Percentiles rank a stretch among this genome's conserved stretches.
These are phyloP conservation scores for Neurospora tetrasperma DNA, from an alignment of 495 filamentous ascomycete species.

Conservation along the genomic window DNA sequence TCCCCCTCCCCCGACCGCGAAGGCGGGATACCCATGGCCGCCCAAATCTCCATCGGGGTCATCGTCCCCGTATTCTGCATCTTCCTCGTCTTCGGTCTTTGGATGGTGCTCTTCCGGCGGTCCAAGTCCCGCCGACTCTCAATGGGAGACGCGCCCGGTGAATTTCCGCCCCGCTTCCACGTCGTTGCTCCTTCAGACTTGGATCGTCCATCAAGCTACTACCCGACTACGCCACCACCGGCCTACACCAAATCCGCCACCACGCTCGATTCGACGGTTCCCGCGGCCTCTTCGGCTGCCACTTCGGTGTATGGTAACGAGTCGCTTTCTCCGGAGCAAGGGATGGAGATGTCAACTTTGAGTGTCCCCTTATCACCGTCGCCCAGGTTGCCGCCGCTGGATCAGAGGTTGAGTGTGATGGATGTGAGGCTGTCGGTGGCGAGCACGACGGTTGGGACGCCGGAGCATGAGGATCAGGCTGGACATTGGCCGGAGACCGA, in stretches of 20 bases:
- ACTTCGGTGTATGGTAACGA: background rate
- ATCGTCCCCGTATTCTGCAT: slow-evolving; percentile 7
- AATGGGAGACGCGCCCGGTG: background rate
- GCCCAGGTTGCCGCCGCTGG: background rate
- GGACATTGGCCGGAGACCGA: background rate
- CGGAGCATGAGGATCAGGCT: background rate
- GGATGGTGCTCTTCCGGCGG: slow-evolving; percentile 5
- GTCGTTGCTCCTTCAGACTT: background rate
- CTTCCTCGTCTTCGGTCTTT: slow-evolving; percentile 2
- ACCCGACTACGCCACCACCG: background rate
- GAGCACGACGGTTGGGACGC: background rate
- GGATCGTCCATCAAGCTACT: background rate
- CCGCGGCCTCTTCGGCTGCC: background rate
- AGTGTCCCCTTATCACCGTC: background rate
- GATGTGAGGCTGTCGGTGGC: background rate
- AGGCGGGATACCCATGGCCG: slow-evolving; percentile 1
- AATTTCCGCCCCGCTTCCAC: background rate
- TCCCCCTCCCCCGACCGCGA: background rate
- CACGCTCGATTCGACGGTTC: background rate
- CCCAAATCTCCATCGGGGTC: slow-evolving; percentile 6
- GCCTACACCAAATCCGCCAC: background rate
- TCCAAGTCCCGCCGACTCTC: background rate
- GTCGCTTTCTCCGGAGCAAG: background rate
- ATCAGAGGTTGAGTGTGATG: background rate
- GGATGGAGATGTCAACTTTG: background rate